These are phyloP conservation scores for Metschnikowia continentalis DNA, from an alignment of 805 yeast genomes.

Conservation along the genomic window DNA sequence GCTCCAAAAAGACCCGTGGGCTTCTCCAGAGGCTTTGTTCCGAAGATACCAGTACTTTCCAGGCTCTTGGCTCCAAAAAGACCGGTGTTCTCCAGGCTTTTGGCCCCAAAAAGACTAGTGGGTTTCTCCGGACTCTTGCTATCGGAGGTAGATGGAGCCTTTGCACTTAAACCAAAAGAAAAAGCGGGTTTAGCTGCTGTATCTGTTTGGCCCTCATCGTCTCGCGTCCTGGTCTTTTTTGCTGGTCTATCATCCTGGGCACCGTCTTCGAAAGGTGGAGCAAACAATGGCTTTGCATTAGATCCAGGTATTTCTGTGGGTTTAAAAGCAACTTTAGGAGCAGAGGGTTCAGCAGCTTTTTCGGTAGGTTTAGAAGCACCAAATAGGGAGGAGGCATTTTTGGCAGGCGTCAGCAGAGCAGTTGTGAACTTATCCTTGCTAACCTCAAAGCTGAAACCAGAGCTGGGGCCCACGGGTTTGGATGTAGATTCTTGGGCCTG, in stretches of 20 bases:
- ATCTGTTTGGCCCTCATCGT: background rate
- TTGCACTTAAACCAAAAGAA: background rate
- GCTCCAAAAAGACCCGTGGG: background rate
- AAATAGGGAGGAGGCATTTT: background rate
- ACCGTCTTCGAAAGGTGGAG: constrained; percentile 3
- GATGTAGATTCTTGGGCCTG: constrained; percentile 1
- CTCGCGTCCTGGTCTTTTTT: constrained; percentile 1
- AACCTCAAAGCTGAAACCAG: constrained; percentile 35
- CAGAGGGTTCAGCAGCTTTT: background rate
- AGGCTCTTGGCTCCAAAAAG: no score
- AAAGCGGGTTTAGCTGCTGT: background rate
- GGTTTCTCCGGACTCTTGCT: background rate
- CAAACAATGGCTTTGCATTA: constrained; percentile 1
- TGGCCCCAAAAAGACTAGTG: background rate
- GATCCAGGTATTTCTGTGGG: background rate
- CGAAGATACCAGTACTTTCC: no score
- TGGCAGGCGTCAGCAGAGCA: constrained; percentile 12
- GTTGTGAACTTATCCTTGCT: constrained; percentile 26
- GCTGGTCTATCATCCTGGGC: constrained; percentile 1
- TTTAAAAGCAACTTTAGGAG: constrained; percentile 7
- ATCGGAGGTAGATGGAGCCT: background rate
- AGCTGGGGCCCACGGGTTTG: constrained; percentile 25
- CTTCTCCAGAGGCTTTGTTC: background rate
- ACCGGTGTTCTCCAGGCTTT: no score
- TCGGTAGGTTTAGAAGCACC: constrained; percentile 2